phyloP scores from a whole-genome alignment of 495 filamentous ascomycete genomes.

The Clohesyomyces aquaticus region DNA sequence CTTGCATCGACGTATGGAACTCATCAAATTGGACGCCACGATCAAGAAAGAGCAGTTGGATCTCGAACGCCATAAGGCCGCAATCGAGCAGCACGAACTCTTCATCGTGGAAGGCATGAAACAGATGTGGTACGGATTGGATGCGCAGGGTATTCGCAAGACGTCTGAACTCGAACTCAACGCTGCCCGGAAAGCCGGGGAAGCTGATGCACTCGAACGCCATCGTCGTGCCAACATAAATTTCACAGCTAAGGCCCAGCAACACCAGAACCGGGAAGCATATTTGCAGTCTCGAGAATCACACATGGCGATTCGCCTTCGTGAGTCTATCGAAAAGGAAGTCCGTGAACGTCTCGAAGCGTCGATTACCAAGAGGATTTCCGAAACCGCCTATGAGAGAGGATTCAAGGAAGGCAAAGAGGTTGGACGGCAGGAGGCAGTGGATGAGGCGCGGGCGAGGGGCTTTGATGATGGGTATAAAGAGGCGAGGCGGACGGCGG shows the following conservation, averaged over 20 bases:
- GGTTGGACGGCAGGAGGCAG: neutral
- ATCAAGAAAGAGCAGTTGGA: too few species aligned
- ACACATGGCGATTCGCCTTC: neutral
- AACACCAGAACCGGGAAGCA: neutral
- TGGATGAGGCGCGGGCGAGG: neutral
- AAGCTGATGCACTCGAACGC: neutral
- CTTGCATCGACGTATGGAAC: neutral
- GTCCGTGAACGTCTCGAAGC: neutral
- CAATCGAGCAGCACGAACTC: neutral
- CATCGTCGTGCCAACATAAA: neutral
- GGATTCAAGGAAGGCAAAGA: neutral
- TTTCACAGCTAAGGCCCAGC: neutral
- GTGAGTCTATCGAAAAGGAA: neutral
- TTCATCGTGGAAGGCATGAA: neutral
- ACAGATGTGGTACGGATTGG: neutral
- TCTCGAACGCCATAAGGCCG: neutral
- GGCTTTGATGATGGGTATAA: neutral
- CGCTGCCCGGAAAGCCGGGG: neutral
- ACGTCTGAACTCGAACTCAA: neutral
- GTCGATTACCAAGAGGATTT: neutral
- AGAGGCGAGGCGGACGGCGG: neutral
- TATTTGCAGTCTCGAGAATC: neutral
- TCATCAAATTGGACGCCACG: neutral
- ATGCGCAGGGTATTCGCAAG: neutral
- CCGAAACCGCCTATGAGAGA: neutral